Evolutionary conservation across 1,284 basidiomycete species (phyloP).

Genomic region (Apiotrichum veenhuisii): DNA sequence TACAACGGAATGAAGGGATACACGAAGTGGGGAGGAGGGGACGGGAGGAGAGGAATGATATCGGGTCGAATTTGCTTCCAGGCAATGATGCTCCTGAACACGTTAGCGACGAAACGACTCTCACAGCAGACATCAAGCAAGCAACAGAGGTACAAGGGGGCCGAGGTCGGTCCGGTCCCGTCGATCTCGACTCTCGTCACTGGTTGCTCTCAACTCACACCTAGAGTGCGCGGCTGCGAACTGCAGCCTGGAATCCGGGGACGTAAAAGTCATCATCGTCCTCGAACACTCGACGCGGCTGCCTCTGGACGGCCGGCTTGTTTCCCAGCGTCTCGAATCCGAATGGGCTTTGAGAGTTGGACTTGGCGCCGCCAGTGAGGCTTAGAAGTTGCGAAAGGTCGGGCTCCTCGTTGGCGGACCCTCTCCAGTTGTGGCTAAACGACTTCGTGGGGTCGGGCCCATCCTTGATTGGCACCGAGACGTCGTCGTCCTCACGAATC

Average conservation of each 20-base stretch:
- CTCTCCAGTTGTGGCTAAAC: not conserved
- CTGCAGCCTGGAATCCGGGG: not conserved
- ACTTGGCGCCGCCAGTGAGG: not conserved
- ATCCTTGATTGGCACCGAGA: not conserved
- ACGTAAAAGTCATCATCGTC: constrained; percentile 4
- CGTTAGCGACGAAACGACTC: no score
- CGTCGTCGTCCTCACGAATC: not conserved
- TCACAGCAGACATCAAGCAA: no score
- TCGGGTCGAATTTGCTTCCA: no score
- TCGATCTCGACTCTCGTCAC: no score
- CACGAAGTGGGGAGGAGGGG: not conserved
- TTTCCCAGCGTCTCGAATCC: not conserved
- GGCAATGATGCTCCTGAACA: no score
- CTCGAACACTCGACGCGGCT: not conserved
- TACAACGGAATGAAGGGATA: not conserved
- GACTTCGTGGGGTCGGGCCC: not conserved
- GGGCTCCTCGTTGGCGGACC: not conserved
- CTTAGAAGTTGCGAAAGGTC: not conserved
- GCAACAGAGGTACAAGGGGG: no score
- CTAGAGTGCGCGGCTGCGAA: not conserved
- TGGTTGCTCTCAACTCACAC: not conserved
- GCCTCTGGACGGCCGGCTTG: not conserved
- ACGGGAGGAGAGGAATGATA: no score
- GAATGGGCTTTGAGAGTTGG: not conserved
- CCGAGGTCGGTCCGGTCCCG: no score